Conservation (phyloP, 495 filamentous ascomycete species). For the Acidiella bohemica region DNA sequence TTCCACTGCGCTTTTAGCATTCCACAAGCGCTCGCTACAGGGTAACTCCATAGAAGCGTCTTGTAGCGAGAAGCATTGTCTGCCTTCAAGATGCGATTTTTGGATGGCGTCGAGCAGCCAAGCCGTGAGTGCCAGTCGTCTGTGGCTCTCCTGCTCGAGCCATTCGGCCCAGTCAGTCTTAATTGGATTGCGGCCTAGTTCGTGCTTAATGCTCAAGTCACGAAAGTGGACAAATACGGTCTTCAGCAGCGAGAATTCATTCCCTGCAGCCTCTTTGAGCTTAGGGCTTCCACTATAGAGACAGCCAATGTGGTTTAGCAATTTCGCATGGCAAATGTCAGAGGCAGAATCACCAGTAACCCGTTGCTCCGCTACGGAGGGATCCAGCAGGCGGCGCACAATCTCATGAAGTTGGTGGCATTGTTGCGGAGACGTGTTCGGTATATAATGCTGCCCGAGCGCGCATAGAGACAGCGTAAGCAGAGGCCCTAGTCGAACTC, state of each 20-base stretch:
- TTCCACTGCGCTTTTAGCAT: constrained; percentile 26
- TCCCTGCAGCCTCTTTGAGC: constrained; percentile 8
- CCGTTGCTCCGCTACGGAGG: not conserved
- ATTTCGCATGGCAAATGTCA: not conserved
- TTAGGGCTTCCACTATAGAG: not conserved
- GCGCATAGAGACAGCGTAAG: not conserved
- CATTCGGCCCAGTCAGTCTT: too few relatives aligned
- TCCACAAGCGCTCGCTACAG: constrained; percentile 37
- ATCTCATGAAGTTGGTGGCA: not conserved
- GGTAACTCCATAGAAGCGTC: constrained; percentile 35
- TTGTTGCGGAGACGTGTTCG: not conserved
- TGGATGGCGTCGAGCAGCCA: constrained; percentile 39
- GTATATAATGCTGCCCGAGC: not conserved
- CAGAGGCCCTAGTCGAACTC: not conserved
- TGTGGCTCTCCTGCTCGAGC: too few relatives aligned
- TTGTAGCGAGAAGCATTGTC: constrained; percentile 30
- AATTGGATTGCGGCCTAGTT: too few relatives aligned
- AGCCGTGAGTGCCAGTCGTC: constrained; percentile 36
- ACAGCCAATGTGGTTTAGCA: not conserved
- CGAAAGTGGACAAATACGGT: too few relatives aligned
- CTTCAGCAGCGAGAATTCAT: too few relatives aligned
- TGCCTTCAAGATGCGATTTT: constrained; percentile 32
- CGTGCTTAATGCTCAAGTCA: too few relatives aligned
- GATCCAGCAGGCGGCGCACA: not conserved
- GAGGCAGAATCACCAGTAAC: not conserved